Conservation (phyloP, 352 stramenopile genomes). For the Globisporangium iwayamae region DNA sequence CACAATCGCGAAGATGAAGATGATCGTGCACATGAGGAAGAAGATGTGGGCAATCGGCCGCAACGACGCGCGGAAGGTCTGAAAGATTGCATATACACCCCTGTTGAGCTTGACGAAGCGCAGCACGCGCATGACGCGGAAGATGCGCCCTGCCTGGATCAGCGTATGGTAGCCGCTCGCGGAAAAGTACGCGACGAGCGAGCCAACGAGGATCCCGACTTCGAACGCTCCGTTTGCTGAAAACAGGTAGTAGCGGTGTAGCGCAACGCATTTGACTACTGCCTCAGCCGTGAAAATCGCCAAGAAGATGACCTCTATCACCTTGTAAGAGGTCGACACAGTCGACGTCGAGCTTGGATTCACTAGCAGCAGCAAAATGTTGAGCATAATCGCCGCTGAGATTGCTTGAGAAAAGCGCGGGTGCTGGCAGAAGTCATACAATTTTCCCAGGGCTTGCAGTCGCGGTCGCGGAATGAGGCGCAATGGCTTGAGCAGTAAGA, state of each 20-base stretch:
- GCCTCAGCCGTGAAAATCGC: constrained; percentile 54
- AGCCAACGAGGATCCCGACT: constrained; percentile 55
- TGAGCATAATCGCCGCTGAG: constrained; percentile 66
- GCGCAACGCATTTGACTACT: constrained; percentile 49
- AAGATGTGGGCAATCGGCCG: constrained; percentile 72
- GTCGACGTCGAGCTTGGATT: constrained; percentile 36
- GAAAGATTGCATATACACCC: constrained; percentile 71
- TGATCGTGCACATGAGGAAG: constrained; percentile 79
- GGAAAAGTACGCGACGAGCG: constrained; percentile 62
- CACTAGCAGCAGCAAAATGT: constrained; percentile 62
- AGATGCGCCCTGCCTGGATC: constrained; percentile 68
- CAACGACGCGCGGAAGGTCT: constrained; percentile 69
- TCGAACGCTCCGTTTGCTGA: constrained; percentile 56
- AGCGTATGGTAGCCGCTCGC: constrained; percentile 56
- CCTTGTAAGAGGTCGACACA: constrained; percentile 33
- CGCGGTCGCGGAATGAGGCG: constrained; percentile 47
- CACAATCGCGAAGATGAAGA: constrained; percentile 80
- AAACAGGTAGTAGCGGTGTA: constrained; percentile 66
- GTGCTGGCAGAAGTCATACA: constrained; percentile 64
- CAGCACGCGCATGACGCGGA: constrained; percentile 74
- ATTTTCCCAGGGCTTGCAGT: constrained; percentile 20
- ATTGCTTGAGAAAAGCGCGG: constrained; percentile 49
- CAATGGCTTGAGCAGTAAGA: constrained; percentile 63
- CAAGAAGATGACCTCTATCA: constrained; percentile 73
- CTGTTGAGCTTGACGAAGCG: constrained; percentile 72